Evolutionary conservation across 352 stramenopile genomes (phyloP).

Genomic region (Phytophthora lateralis): DNA sequence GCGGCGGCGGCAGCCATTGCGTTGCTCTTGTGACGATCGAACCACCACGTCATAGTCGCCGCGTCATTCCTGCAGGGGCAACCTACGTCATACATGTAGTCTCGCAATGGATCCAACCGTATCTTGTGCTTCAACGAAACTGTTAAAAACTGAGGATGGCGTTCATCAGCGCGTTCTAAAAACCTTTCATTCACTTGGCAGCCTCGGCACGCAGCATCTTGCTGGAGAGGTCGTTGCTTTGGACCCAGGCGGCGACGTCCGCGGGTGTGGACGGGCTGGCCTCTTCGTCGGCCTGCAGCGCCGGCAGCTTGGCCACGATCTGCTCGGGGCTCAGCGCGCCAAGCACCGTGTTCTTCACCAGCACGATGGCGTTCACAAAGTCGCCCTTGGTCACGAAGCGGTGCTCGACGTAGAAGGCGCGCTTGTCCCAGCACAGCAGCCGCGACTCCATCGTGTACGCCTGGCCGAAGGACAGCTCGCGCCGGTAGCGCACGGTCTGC

Average conservation of each 20-base stretch:
- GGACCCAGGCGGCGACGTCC: conserved; percentile 71
- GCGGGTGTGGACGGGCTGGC: conserved; percentile 46
- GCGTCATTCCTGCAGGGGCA: neutral
- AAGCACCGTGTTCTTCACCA: conserved; percentile 89
- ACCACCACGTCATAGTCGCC: conserved; percentile 4
- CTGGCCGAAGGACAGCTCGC: conserved; percentile 77
- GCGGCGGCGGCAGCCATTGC: neutral
- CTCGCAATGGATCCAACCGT: conserved; percentile 2
- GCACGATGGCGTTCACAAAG: conserved; percentile 87
- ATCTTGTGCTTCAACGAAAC: conserved; percentile 14
- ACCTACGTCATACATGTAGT: conserved; percentile 22
- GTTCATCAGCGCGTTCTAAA: conserved; percentile 33
- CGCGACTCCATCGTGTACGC: conserved; percentile 75
- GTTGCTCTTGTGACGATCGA: conserved; percentile 10
- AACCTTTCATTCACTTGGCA: conserved; percentile 3
- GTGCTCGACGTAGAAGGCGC: conserved; percentile 88
- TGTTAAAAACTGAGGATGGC: conserved; percentile 24
- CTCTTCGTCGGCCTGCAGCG: conserved; percentile 34
- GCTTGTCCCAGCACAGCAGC: conserved; percentile 79
- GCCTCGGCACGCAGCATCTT: conserved; percentile 60
- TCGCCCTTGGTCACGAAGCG: conserved; percentile 69
- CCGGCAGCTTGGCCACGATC: conserved; percentile 67
- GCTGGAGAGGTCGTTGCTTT: conserved; percentile 79
- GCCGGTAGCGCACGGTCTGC: conserved; percentile 83
- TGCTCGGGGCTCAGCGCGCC: conserved; percentile 60